Conservation (phyloP, 495 filamentous ascomycete genomes). For the Pyronema omphalodes region DNA sequence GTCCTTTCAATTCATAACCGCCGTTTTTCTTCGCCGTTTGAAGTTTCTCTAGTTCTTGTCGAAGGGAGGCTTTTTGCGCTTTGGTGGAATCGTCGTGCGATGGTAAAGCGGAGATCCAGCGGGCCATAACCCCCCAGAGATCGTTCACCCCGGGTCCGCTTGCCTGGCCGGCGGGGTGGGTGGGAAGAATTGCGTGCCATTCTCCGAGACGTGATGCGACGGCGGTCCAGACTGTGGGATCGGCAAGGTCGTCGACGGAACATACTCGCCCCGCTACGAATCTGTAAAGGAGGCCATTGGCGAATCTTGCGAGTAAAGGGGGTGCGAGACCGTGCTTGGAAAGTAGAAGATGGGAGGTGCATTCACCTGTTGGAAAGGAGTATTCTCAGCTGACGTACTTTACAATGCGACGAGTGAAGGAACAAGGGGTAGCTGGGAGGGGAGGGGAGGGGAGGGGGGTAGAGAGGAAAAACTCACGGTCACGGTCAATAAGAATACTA, state of each 20-base stretch:
- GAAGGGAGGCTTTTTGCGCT: constrained; percentile 44
- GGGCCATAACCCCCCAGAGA: constrained; percentile 84
- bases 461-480: constrained; percentile 42
- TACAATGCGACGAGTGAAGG: constrained; percentile 15
- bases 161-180: background rate
- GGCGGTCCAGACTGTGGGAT: constrained; percentile 53
- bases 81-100: constrained; percentile 46
- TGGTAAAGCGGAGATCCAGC: constrained; percentile 82
- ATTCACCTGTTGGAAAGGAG: constrained; percentile 37
- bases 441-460: constrained; percentile 10
- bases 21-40: constrained; percentile 30
- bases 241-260: constrained; percentile 57
- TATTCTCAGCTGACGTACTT: background rate
- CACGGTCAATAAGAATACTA: constrained; percentile 87
- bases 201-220: constrained; percentile 68
- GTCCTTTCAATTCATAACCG: constrained; percentile 18
- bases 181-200: constrained; percentile 76
- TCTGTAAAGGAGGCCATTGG: constrained; percentile 88
- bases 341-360: constrained; percentile 46
- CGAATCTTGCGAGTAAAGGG: constrained; percentile 72
- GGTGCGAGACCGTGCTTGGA: constrained; percentile 68
- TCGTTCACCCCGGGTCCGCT: constrained; percentile 23
- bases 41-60: constrained; percentile 53
- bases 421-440: constrained; percentile 3
- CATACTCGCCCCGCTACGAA: constrained; percentile 70